phyloP scores from a whole-genome alignment of 2,329 filamentous ascomycete genomes.

The Trichoderma hamatum region DNA sequence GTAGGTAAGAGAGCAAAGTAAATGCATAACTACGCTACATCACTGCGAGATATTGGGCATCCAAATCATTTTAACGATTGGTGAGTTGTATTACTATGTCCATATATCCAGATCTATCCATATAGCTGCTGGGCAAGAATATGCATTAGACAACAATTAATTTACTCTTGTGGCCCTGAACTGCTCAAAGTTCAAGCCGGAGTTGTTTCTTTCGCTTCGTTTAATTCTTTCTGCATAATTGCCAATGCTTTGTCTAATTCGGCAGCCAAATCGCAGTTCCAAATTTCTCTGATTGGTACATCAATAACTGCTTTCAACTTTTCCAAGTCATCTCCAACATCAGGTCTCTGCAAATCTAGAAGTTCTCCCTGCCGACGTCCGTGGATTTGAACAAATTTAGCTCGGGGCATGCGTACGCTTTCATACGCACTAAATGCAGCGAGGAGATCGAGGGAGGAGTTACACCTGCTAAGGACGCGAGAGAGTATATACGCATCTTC shows the following conservation, averaged over 20 bases:
- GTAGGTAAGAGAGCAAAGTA: too few relatives aligned
- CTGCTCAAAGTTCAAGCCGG: background rate
- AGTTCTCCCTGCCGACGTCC: slow-evolving; percentile 28
- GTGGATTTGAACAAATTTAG: slow-evolving; percentile 26
- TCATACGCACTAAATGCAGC: slow-evolving; percentile 29
- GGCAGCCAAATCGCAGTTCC: slow-evolving; percentile 9
- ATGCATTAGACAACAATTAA: background rate
- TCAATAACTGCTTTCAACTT: slow-evolving; percentile 23
- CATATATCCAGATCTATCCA: too few relatives aligned
- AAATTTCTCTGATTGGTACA: slow-evolving; percentile 19
- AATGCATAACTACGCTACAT: too few relatives aligned
- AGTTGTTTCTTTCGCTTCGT: background rate
- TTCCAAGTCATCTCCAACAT: slow-evolving; percentile 22
- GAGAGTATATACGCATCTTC: slow-evolving; percentile 39
- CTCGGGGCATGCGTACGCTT: slow-evolving; percentile 26
- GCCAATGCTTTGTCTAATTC: slow-evolving; percentile 14
- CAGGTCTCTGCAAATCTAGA: slow-evolving; percentile 23
- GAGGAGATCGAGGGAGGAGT: slow-evolving; percentile 2
- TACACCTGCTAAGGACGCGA: slow-evolving; percentile 26
- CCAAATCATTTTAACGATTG: too few relatives aligned
- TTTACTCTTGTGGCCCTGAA: background rate
- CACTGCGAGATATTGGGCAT: too few relatives aligned
- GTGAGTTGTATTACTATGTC: too few relatives aligned
- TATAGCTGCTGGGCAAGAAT: too few relatives aligned
- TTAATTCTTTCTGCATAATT: background rate